Percentiles rank a stretch among this genome's conserved stretches.
phyloP scores from a whole-genome alignment of 164 flowering plant species.

The Amborella trichopoda region DNA sequence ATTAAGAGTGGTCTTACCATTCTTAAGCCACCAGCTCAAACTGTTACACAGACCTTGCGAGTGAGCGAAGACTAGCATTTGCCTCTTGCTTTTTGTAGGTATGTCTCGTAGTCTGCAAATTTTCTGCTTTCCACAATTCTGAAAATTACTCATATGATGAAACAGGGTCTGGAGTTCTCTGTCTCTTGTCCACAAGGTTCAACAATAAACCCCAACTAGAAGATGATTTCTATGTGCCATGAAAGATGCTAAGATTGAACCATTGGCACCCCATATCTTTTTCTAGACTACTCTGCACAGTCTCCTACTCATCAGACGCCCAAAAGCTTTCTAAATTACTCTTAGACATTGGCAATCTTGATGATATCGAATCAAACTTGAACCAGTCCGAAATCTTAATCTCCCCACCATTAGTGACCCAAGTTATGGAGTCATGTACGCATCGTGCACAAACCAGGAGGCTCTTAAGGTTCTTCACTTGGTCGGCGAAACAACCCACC shows the following conservation, averaged over 20 bases:
- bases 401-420: conserved; percentile 33
- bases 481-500: conserved; percentile 30
- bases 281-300: neutral
- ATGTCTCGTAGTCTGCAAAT: no score
- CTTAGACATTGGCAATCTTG: conserved; percentile 42
- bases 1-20: no score
- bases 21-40: no score
- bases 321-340: conserved; percentile 33
- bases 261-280: neutral
- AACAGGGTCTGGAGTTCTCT: no score
- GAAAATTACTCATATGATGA: no score
- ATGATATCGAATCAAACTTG: conserved; percentile 56
- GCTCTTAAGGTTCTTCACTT: conserved; percentile 56
- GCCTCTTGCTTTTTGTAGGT: no score
- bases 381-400: conserved; percentile 13
- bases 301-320: conserved; percentile 5
- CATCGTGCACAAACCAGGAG: conserved; percentile 47
- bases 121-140: no score
- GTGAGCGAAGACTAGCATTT: no score
- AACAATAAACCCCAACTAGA: no score
- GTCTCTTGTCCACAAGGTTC: no score
- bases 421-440: conserved; percentile 39
- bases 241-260: neutral
- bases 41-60: no score
- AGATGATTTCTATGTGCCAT: no score